Evolutionary conservation across 2,329 filamentous ascomycete species (phyloP), one percentile per base, ranked within the genome.

Genomic region (Paradendryphiella salina): DNA sequence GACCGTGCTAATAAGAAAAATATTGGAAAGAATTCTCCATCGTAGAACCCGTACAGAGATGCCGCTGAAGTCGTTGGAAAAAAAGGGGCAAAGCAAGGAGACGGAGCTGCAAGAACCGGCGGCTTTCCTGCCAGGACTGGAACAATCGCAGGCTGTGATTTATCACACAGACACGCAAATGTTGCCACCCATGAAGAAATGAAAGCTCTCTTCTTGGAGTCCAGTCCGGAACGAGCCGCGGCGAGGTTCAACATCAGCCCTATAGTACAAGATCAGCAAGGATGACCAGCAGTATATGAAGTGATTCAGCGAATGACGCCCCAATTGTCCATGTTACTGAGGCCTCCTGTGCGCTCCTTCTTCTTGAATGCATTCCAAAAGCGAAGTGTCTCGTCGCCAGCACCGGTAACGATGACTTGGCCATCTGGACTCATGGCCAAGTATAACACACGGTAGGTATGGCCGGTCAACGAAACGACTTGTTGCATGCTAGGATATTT

Each of bases 401-500:
- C 94, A 18, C 94, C 94, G 0, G 94, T 99, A 10, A 97, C 94
- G 15, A 99, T 89, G 2, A 90, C 89, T 62, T 92, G 85, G 14
- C 94, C 94, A 67, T 97, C 93, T 1, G 94, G 94, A 68, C 92
- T 96, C 91, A 97, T 97, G 26, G 92, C 92, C 44, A 99, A 80
- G 72, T 97, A 99, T 3, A 99, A 80, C 10, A 99, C 94, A 67
- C 94, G 88, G 74, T 95, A 97, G 1, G 94, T 99, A 73, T 99
- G 94, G 0, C 94, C 94, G 0, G 94, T 99, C 37, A 99, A 79
- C 61, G 90, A 96, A 33, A 90, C 93, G 7, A 99, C 91, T 72
- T 97, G 94, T 40, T 90, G 90, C 94, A 99, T 97, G 61, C 88
- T 92, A 1, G 94, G 94, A 69, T 99, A 99, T 70, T 99, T 99